Conservation (phyloP, 2,329 filamentous ascomycete genomes). For the Talaromyces sp. region DNA sequence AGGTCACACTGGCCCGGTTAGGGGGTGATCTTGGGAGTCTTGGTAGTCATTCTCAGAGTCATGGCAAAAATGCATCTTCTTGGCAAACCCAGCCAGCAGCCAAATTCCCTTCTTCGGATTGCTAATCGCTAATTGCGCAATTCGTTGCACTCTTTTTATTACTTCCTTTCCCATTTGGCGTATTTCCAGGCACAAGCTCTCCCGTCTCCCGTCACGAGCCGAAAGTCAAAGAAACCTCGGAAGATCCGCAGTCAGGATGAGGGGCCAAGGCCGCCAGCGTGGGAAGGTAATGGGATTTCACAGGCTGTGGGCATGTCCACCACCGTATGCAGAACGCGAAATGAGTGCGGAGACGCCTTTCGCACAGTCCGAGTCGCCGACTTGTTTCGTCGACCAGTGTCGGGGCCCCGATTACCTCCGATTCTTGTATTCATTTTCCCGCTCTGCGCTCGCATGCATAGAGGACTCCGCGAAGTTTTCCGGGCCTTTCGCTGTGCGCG, state of each 20-base stretch:
- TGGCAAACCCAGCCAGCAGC: conserved; percentile 9
- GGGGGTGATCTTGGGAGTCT: conserved; percentile 3
- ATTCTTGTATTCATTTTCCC: conserved; percentile 7
- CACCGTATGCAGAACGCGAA: neutral
- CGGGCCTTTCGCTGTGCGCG: conserved; percentile 5
- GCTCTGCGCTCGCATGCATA: conserved; percentile 12
- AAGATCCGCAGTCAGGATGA: conserved; percentile 36
- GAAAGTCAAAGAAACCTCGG: conserved; percentile 32
- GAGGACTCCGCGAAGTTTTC: conserved; percentile 17
- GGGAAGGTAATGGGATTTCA: conserved; percentile 17
- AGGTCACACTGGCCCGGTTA: conserved; percentile 10
- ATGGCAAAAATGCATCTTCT: conserved; percentile 18
- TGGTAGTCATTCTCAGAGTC: conserved; percentile 16
- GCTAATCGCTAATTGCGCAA: conserved; percentile 17
- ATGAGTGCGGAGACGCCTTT: conserved; percentile 8
- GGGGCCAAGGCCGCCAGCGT: conserved; percentile 25
- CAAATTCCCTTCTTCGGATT: neutral
- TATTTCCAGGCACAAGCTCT: conserved; percentile 6
- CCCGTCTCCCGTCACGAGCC: conserved; percentile 26
- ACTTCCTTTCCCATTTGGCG: neutral
- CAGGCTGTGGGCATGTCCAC: conserved; percentile 10
- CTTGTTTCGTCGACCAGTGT: conserved; percentile 6
- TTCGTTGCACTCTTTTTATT: conserved; percentile 6
- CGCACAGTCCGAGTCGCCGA: conserved; percentile 3
- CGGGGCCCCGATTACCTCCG: conserved; percentile 18